Evolutionary conservation across 768 basidiomycete genomes (phyloP).

Genomic region (Termitomyces sp.): DNA sequence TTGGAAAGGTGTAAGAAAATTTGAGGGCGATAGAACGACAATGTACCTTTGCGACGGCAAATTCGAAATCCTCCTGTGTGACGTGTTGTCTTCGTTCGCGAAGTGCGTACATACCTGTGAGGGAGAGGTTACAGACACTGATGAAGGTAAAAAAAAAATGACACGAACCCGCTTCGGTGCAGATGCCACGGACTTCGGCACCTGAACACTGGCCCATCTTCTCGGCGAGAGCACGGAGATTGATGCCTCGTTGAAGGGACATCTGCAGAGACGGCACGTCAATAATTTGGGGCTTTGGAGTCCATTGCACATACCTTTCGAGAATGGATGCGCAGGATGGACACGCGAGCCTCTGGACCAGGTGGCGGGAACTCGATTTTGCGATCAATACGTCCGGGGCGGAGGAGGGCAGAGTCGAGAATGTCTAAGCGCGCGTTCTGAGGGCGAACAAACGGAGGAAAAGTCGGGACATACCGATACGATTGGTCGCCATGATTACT

Average conservation of each 20-base stretch:
- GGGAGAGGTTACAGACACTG: not conserved
- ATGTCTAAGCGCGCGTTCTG: slow-evolving; percentile 54
- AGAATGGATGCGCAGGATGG: slow-evolving; percentile 96
- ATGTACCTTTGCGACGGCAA: slow-evolving; percentile 88
- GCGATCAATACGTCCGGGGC: slow-evolving; percentile 90
- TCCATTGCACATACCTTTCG: slow-evolving; percentile 57
- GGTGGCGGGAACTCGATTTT: slow-evolving; percentile 99
- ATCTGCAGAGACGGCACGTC: slow-evolving; percentile 48
- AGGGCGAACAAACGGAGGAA: not conserved
- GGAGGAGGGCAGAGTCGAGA: slow-evolving; percentile 85
- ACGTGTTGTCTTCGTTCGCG: slow-evolving; percentile 95
- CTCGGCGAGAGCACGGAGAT: slow-evolving; percentile 91
- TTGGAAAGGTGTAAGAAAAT: slow-evolving; percentile 4
- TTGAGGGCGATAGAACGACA: not conserved
- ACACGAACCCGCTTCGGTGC: slow-evolving; percentile 85
- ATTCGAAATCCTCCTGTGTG: slow-evolving; percentile 98
- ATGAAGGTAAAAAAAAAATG: not conserved
- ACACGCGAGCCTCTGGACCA: slow-evolving; percentile 92
- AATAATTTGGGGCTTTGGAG: not conserved
- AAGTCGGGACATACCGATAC: slow-evolving; percentile 56
- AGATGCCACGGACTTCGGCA: slow-evolving; percentile 95
- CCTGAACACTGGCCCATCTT: slow-evolving; percentile 99
- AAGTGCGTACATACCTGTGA: slow-evolving; percentile 88
- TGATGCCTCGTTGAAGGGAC: slow-evolving; percentile 96
- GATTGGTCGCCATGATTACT: slow-evolving; percentile 94